Base-by-base conservation (phyloP, 2,329 filamentous ascomycete genomes). In the Paecilomyces sp. region DNA sequence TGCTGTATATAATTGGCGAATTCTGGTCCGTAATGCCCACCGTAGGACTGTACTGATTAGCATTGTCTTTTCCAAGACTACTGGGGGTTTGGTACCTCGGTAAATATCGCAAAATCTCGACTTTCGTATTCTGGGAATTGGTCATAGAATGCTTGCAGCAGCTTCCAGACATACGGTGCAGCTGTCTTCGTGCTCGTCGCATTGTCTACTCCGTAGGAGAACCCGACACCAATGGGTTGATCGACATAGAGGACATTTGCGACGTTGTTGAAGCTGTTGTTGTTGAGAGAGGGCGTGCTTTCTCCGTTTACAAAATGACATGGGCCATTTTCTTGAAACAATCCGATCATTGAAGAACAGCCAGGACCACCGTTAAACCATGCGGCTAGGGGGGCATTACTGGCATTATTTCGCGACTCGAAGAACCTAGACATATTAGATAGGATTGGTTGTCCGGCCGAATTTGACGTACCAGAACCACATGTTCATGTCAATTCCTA, bases 221-320 rank as follows among this genome's bases (percentile, higher is more conserved):
- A 78, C 3, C 82, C 82, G 12, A 80, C 77, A 34, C 79, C 76
- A 5, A 77, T 78, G 13, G 81, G 85, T 66, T 87, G 80, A 63
- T 88, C 85, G 65, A 88, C 81, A 70, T 85, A 88, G 18, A 88
- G 80, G 78, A 87, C 81, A 64, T 87, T 87, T 63, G 79, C 80
- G 18, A 80, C 76, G 63, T 82, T 81, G 60, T 81, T 84, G 80
- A 83, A 86, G 1, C 82, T 81, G 69, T 80, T 82, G 0, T 81
- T 80, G 63, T 86, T 86, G 55, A 73, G 63, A 8, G 65, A 66
- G 0, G 77, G 74, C 33, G 61, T 64, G 64, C 80, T 79, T 7
- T 80, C 77, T 54, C 73, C 70, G 50, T 79, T 77, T 25, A 84
- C 71, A n/a, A 68, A 69, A 67, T 47, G 41, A 18, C 82, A 85